Percentiles rank a stretch among this genome's conserved stretches.
These are phyloP conservation scores for Kockiozyma suomiensis DNA, from an alignment of 805 yeast genomes.

Conservation along the genomic window DNA sequence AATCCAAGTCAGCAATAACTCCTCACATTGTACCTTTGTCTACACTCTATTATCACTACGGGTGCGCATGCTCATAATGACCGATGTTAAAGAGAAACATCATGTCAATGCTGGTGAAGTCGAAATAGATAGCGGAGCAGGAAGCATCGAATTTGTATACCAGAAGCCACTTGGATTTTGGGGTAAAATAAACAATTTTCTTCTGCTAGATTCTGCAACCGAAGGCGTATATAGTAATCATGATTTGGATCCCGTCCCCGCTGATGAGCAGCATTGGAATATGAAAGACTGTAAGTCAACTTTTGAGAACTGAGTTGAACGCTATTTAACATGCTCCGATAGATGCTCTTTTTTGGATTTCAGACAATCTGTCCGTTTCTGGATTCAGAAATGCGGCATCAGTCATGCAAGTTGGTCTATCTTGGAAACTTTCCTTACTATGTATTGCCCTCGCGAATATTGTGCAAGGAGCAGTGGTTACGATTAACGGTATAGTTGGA, in stretches of 20 bases:
- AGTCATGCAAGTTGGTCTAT: conserved; percentile 49
- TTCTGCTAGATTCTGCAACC: conserved; percentile 26
- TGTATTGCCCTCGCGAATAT: conserved; percentile 48
- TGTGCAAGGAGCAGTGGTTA: conserved; percentile 48
- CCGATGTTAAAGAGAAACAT: conserved; percentile 9
- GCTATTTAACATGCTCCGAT: background rate
- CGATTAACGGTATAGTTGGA: conserved; percentile 53
- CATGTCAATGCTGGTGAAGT: background rate
- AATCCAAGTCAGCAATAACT: too few species aligned
- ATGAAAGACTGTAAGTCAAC: conserved; percentile 22
- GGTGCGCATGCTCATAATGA: background rate
- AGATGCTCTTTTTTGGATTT: conserved; percentile 39
- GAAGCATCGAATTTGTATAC: background rate
- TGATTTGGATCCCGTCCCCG: conserved; percentile 11
- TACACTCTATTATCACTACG: background rate
- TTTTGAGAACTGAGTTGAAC: too few species aligned
- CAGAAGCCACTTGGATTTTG: conserved; percentile 15
- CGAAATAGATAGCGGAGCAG: conserved; percentile 3
- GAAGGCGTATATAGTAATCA: conserved; percentile 27
- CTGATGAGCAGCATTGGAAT: conserved; percentile 28
- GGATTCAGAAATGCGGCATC: conserved; percentile 51
- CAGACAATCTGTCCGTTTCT: conserved; percentile 43
- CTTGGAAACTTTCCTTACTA: conserved; percentile 51
- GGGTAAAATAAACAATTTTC: conserved; percentile 20
- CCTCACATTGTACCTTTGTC: background rate